Evolutionary conservation across 2,329 filamentous ascomycete species (phyloP).

Genomic region (Corniculantispora saksenae): DNA sequence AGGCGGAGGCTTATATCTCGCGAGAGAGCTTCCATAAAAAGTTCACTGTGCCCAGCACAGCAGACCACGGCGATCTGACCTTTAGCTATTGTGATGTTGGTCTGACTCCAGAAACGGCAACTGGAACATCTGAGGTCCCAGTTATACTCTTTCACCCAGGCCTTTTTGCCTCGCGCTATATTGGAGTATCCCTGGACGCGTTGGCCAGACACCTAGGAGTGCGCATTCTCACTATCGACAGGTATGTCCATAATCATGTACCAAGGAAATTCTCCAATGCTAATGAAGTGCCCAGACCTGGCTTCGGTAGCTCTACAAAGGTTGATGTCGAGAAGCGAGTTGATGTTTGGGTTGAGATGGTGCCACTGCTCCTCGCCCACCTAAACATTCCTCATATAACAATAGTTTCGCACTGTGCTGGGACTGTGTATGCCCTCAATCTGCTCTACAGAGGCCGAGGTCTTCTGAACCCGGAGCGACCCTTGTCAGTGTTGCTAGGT

Average conservation of each 20-base stretch:
- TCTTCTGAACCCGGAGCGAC: constrained; percentile 27
- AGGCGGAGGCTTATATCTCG: constrained; percentile 23
- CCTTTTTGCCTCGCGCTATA: constrained; percentile 30
- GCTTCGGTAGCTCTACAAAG: constrained; percentile 29
- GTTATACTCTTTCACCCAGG: constrained; percentile 32
- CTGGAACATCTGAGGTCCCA: constrained; percentile 22
- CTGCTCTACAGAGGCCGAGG: constrained; percentile 29
- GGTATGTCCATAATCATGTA: constrained; percentile 18
- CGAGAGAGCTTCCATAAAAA: constrained; percentile 29
- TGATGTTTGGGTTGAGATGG: constrained; percentile 30
- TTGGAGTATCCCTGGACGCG: constrained; percentile 34
- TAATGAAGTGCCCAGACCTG: constrained; percentile 26
- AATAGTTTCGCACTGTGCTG: constrained; percentile 33
- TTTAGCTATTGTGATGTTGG: constrained; percentile 34
- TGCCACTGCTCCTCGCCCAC: constrained; percentile 35
- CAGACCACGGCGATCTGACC: constrained; percentile 24
- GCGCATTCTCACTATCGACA: constrained; percentile 35
- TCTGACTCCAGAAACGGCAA: neutral
- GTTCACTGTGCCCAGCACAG: constrained; percentile 29
- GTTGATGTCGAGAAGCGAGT: constrained; percentile 24
- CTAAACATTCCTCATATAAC: constrained; percentile 35
- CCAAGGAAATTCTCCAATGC: constrained; percentile 20
- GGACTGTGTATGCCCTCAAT: constrained; percentile 35
- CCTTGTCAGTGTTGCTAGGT: constrained; percentile 27
- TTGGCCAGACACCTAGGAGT: constrained; percentile 33